A percentile compares a stretch with the other conserved stretches of the same genome.
Evolutionary conservation across 345 rosid species (phyloP).

Genomic region (Erodium maritimum): DNA sequence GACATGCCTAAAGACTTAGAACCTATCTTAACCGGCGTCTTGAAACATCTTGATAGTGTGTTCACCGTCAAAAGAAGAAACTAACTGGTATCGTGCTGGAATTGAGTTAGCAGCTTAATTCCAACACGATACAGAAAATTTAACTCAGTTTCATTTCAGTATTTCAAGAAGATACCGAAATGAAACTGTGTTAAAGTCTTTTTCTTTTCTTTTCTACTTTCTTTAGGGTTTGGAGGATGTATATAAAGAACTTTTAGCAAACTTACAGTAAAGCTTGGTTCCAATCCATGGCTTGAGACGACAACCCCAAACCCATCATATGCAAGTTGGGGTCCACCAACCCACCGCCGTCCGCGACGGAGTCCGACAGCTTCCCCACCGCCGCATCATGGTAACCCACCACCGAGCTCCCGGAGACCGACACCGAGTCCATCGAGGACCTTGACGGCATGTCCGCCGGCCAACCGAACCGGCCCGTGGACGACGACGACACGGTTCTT

Average conservation of each 20-base stretch:
- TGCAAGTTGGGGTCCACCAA: conserved; percentile 35
- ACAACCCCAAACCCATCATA: conserved; percentile 81
- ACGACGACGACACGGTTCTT: conserved; percentile 29
- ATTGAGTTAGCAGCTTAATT: too few relatives aligned
- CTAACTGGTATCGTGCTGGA: too few relatives aligned
- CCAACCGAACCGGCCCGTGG: conserved; percentile 54
- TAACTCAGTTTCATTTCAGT: too few relatives aligned
- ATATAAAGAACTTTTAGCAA: background rate
- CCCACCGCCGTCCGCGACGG: conserved; percentile 12
- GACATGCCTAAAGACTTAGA: too few relatives aligned
- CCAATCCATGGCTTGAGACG: conserved; percentile 83
- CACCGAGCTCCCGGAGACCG: conserved; percentile 34
- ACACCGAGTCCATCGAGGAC: conserved; percentile 45
- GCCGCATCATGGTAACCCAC: conserved; percentile 38
- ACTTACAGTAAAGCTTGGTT: conserved; percentile 73
- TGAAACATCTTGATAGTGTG: too few relatives aligned
- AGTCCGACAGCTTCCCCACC: conserved; percentile 31
- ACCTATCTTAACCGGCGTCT: too few relatives aligned
- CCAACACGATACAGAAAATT: too few relatives aligned
- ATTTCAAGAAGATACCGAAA: too few relatives aligned
- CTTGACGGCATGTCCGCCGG: conserved; percentile 39
- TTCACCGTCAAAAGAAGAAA: too few relatives aligned
- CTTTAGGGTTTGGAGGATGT: too few relatives aligned
- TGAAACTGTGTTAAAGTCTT: too few relatives aligned
- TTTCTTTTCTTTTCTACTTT: too few relatives aligned